Evolutionary conservation across 2,329 filamentous ascomycete genomes (phyloP), one percentile per base, ranked within the genome.

Genomic region (Pseudocercospora eumusae): DNA sequence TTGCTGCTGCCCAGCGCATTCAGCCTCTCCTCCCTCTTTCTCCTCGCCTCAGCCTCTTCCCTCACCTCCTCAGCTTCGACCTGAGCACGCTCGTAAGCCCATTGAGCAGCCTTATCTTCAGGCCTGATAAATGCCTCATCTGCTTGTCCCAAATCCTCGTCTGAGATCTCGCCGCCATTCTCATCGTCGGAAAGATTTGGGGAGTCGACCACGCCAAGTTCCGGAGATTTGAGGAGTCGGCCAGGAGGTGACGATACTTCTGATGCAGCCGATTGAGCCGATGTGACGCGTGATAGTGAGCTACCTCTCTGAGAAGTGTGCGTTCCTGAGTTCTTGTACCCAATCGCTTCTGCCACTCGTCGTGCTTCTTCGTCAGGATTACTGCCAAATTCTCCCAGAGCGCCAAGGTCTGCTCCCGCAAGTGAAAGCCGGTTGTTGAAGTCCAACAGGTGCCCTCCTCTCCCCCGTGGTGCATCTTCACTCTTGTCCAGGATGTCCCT

Each of bases 401-500:
- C 66, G 4, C 74, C 74, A 6, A 73, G 64, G 28, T 78, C 76
- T 5, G 76, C 71, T 4, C 74, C 74, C 58, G 77, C 73, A 58
- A 79, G 71, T 62, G 77, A 82, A 45, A 81, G 76, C 27, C 81
- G 80, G 40, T 81, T 78, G 33, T 77, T 77, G 8, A 75, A 74
- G 65, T 84, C 81, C 53, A 87, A 80, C 33, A 86, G 75, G 57
- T 82, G 81, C 20, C 83, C 80, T 11, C 82, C 82, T 54, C 81
- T 82, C 9, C 73, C 74, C 44, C 68, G 62, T 0, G 68, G 66
- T 3, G 68, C 70, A 50, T 76, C 74, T 44, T 75, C 75, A 54
- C 83, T 86, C 69, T 89, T 83, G 56, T 89, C 86, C 9, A 96
- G 79, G 76, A 96, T 92, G 57, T 88, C 84, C 56, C 88, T 82